Conservation (phyloP, 208 protist species). For the Phytomonas sp. region DNA sequence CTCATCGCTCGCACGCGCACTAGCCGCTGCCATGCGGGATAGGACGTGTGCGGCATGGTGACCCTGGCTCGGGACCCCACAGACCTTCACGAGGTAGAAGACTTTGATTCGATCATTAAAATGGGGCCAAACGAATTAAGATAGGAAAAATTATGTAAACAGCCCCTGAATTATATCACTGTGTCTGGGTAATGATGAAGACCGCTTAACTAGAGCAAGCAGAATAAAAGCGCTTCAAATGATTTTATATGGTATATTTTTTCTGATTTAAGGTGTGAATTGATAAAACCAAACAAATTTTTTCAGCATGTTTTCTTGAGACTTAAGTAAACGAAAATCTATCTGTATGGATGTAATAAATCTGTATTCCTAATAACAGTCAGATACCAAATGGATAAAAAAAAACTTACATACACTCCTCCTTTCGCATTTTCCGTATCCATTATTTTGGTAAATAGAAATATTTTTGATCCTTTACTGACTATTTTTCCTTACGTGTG, state of each 20-base stretch:
- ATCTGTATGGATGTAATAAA: not conserved
- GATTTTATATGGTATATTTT: not conserved
- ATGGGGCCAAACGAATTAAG: not conserved
- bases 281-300: not conserved
- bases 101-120: conserved; percentile 15
- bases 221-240: not conserved
- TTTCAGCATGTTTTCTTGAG: not conserved
- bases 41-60: conserved; percentile 46
- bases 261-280: not conserved
- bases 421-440: not conserved
- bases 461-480: not conserved
- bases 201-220: not conserved
- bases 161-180: not conserved
- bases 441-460: not conserved
- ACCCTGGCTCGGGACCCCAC: conserved; percentile 48
- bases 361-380: not conserved
- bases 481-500: not conserved
- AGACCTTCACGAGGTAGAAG: conserved; percentile 60
- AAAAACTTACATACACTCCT: not conserved
- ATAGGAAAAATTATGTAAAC: not conserved
- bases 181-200: not conserved
- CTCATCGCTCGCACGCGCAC: not conserved
- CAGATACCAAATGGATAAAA: not conserved
- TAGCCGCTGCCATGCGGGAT: conserved; percentile 5
- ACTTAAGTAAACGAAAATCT: not conserved